Conservation (phyloP, 2,329 filamentous ascomycete genomes). For the Fusarium compactum region DNA sequence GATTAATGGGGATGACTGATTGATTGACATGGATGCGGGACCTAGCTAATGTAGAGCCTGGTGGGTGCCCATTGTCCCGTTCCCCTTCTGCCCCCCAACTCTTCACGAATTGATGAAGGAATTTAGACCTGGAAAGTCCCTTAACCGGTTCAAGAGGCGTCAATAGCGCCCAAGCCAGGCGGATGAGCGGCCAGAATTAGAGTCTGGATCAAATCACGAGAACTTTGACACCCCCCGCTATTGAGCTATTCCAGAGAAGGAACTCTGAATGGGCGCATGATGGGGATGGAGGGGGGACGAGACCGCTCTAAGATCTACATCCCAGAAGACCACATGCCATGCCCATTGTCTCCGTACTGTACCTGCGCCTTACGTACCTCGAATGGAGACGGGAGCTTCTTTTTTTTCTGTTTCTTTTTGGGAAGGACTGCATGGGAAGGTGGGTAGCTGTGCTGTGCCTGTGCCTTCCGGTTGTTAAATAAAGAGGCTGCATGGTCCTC, state of each 20-base stretch:
- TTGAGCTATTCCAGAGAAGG: background rate
- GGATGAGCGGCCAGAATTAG: conserved; percentile 28
- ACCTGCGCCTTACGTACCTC: conserved; percentile 7
- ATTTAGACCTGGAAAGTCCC: conserved; percentile 2
- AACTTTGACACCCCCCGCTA: conserved; percentile 14
- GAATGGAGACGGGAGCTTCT: conserved; percentile 10
- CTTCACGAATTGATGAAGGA: background rate
- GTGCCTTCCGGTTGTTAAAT: background rate
- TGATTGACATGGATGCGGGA: conserved; percentile 26
- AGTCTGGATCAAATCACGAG: conserved; percentile 37
- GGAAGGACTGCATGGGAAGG: background rate
- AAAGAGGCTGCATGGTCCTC: conserved; percentile 8
- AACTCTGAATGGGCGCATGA: conserved; percentile 36
- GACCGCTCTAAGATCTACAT: conserved; percentile 34
- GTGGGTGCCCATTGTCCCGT: background rate
- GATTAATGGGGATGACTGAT: conserved; percentile 1
- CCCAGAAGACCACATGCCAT: conserved; percentile 20
- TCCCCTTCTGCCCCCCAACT: no score
- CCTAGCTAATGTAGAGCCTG: background rate
- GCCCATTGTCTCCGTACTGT: conserved; percentile 5
- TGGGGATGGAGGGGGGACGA: conserved; percentile 32
- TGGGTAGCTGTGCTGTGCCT: conserved; percentile 3
- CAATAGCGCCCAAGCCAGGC: conserved; percentile 22
- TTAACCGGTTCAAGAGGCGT: conserved; percentile 18
- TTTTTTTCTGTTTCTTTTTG: conserved; percentile 4